Conservation (phyloP, 2,329 filamentous ascomycete species). For the Sporothrix mexicana region DNA sequence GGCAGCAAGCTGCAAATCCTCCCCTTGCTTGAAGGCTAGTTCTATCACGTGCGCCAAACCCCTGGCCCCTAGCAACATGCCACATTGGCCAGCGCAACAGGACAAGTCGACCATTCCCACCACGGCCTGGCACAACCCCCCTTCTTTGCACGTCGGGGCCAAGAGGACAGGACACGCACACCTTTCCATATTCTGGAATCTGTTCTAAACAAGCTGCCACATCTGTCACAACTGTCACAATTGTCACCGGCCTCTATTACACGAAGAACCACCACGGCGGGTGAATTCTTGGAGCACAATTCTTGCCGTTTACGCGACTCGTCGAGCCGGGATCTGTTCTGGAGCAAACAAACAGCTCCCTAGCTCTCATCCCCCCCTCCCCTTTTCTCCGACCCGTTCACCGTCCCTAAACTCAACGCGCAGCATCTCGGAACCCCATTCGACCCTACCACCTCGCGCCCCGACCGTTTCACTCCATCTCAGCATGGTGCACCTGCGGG, state of each 20-base stretch:
- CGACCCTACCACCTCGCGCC: too few relatives aligned
- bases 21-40: constrained; percentile 6
- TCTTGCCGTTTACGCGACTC: not conserved
- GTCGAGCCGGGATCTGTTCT: not conserved
- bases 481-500: constrained; percentile 90
- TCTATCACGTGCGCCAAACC: constrained; percentile 32
- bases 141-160: constrained; percentile 12
- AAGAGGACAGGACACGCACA: constrained; percentile 35
- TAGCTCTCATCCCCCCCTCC: not conserved
- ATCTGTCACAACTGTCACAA: not conserved
- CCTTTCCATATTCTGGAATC: constrained; percentile 24
- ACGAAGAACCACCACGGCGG: constrained; percentile 10
- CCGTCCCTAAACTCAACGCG: not conserved
- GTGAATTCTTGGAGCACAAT: not conserved
- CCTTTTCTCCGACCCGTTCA: not conserved
- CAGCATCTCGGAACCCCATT: too few relatives aligned
- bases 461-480: not conserved
- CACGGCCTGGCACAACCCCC: constrained; percentile 18
- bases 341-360: not conserved
- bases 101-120: constrained; percentile 35
- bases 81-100: constrained; percentile 30
- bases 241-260: not conserved
- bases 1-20: constrained; percentile 21
- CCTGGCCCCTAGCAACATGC: constrained; percentile 27
- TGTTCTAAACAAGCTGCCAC: not conserved